phyloP scores from a whole-genome alignment of 179 eudicot species.

The Heliamphora ciliata region DNA sequence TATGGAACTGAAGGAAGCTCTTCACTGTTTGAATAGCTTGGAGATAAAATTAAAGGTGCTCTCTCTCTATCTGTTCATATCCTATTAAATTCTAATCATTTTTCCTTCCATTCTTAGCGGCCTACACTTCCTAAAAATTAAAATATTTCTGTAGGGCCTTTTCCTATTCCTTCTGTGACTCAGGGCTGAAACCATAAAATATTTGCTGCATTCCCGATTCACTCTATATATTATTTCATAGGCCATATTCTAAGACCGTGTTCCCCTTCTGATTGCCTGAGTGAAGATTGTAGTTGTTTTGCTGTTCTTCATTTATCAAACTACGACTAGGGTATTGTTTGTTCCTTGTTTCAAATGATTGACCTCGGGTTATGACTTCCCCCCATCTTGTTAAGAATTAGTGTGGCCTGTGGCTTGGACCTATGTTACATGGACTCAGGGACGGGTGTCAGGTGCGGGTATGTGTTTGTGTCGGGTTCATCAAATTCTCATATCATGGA shows the following conservation, averaged over 20 bases:
- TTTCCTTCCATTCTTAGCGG: too few species aligned
- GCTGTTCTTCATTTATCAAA: background rate
- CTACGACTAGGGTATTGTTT: background rate
- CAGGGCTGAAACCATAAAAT: too few species aligned
- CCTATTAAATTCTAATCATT: background rate
- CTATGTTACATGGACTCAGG: too few species aligned
- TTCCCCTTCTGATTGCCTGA: background rate
- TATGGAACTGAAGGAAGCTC: slow-evolving; percentile 32
- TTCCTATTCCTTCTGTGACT: too few species aligned
- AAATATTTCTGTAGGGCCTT: too few species aligned
- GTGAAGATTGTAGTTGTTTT: background rate
- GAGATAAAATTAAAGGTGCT: slow-evolving; percentile 47
- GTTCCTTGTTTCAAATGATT: background rate
- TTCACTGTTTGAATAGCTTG: slow-evolving; percentile 34
- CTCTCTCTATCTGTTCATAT: slow-evolving; percentile 13
- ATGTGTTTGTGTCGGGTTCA: too few species aligned
- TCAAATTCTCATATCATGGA: too few species aligned
- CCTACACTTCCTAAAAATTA: too few species aligned
- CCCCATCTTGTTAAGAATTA: background rate
- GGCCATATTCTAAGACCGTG: background rate
- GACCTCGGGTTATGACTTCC: background rate
- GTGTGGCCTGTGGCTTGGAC: background rate
- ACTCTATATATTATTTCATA: background rate
- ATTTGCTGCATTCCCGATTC: background rate
- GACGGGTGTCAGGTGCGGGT: too few species aligned